phyloP scores from a whole-genome alignment of 2,329 filamentous ascomycete genomes.

The Trichoderma atroviride region DNA sequence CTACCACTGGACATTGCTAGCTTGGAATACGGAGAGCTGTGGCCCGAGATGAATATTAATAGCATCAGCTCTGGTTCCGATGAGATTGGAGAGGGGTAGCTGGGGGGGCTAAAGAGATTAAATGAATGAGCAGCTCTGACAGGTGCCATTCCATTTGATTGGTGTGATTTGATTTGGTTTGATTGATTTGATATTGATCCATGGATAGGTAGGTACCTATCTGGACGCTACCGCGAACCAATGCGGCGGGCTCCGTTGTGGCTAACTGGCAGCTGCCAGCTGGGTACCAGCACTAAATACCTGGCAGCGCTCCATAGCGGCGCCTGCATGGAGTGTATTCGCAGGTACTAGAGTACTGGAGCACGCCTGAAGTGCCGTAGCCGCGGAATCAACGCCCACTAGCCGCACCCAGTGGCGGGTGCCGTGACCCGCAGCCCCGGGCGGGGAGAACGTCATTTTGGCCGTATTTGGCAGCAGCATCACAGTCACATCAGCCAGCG shows the following conservation, averaged over 20 bases:
- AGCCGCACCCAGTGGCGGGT: constrained; percentile 18
- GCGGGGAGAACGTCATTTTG: constrained; percentile 26
- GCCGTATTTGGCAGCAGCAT: constrained; percentile 10
- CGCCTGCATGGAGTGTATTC: not conserved
- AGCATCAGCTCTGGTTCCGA: not conserved
- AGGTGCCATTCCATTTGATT: not conserved
- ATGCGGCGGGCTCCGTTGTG: not conserved
- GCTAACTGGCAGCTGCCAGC: not conserved
- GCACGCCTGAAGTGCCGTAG: constrained; percentile 3
- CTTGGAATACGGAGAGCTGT: not conserved
- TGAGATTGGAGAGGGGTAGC: not conserved
- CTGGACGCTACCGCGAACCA: not conserved
- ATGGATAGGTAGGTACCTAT: too few relatives aligned
- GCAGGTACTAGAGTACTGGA: not conserved
- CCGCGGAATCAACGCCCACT: constrained; percentile 17
- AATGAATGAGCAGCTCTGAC: not conserved
- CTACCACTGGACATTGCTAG: too few relatives aligned
- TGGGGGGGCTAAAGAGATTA: not conserved
- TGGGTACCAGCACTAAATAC: not conserved
- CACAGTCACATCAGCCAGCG: not conserved
- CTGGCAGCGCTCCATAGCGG: not conserved
- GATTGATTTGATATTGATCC: not conserved
- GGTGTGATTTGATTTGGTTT: not conserved
- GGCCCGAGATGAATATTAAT: not conserved
- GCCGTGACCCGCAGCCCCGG: constrained; percentile 23